Conservation (phyloP, 1,139 yeast genomes). For the Candida tunisiensis region DNA sequence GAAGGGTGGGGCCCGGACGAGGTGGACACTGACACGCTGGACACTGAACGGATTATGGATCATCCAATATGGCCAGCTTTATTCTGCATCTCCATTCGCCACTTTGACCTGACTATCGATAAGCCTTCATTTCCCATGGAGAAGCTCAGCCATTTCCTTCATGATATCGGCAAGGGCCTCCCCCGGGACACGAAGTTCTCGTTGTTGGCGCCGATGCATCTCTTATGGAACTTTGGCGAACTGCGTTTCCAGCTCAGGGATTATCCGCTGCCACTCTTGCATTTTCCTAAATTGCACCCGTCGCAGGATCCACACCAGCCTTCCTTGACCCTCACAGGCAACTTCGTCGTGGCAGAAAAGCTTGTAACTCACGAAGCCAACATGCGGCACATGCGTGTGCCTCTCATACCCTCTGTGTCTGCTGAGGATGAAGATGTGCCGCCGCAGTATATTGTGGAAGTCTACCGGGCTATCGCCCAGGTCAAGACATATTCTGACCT, state of each 20-base stretch:
- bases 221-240: slow-evolving; percentile 33
- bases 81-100: slow-evolving; percentile 36
- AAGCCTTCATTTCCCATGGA: slow-evolving; percentile 39
- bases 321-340: slow-evolving; percentile 26
- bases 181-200: slow-evolving; percentile 59
- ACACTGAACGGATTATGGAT: slow-evolving; percentile 38
- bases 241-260: slow-evolving; percentile 43
- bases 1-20: slow-evolving; percentile 33
- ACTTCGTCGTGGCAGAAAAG: slow-evolving; percentile 40
- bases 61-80: slow-evolving; percentile 49
- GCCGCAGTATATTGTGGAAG: slow-evolving; percentile 36
- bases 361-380: slow-evolving; percentile 28
- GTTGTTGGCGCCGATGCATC: slow-evolving; percentile 44
- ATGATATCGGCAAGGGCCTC: slow-evolving; percentile 66
- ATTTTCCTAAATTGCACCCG: slow-evolving; percentile 22
- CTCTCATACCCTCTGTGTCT: slow-evolving; percentile 33
- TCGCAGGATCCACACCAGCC: slow-evolving; percentile 17
- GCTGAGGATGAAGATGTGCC: slow-evolving; percentile 18
- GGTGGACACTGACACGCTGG: slow-evolving; percentile 25
- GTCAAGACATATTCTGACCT: slow-evolving; percentile 58
- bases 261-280: slow-evolving; percentile 43
- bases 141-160: slow-evolving; percentile 40
- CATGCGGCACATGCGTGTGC: slow-evolving; percentile 43
- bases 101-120: slow-evolving; percentile 35
- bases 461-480: slow-evolving; percentile 64